Conservation (phyloP, 2,329 filamentous ascomycete genomes). For the Fusarium sambucinum region DNA sequence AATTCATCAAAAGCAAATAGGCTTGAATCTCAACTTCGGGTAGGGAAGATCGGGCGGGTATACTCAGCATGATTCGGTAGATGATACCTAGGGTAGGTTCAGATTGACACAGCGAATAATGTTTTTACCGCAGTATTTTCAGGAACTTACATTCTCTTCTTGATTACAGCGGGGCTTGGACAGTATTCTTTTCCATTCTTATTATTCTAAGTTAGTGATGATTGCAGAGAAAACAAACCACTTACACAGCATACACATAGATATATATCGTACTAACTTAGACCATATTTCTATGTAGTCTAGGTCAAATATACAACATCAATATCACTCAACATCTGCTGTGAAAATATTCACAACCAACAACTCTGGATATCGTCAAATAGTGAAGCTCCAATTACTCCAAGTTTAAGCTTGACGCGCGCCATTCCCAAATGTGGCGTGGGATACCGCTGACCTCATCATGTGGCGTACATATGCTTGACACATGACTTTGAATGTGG, state of each 20-base stretch:
- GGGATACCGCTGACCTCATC: slow-evolving; percentile 34
- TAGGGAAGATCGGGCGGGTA: neutral
- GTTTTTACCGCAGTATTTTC: neutral
- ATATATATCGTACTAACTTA: too few species aligned
- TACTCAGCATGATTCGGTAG: too few species aligned
- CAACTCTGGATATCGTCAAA: neutral
- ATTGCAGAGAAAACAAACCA: neutral
- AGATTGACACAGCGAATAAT: neutral
- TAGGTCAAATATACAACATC: too few species aligned
- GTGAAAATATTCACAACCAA: neutral
- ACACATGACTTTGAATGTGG: slow-evolving; percentile 35
- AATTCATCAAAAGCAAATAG: neutral
- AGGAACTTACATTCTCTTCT: neutral
- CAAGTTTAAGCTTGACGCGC: slow-evolving; percentile 13
- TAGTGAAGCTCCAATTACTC: neutral
- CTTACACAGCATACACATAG: neutral
- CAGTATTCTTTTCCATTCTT: neutral
- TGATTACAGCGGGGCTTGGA: neutral
- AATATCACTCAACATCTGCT: neutral
- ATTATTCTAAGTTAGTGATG: neutral
- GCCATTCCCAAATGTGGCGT: slow-evolving; percentile 13
- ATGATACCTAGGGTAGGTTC: neutral
- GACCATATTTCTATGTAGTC: neutral
- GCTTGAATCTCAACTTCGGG: neutral
- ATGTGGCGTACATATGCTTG: slow-evolving; percentile 25